phyloP scores from a whole-genome alignment of 805 yeast species.

The Cyberlindnera misumaiensis region DNA sequence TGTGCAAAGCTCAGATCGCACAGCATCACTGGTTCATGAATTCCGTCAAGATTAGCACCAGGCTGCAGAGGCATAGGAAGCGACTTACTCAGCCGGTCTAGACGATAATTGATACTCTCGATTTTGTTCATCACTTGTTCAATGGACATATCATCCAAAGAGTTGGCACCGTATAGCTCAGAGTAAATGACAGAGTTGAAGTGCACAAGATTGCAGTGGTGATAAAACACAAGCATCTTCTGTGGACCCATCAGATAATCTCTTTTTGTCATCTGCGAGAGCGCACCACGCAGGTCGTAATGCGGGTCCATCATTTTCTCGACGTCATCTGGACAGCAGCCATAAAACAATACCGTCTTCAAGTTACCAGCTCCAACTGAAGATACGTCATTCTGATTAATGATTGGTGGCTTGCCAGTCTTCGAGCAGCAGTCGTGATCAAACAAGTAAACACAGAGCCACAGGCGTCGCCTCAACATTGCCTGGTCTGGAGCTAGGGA shows the following conservation, averaged over 20 bases:
- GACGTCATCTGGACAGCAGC: not conserved
- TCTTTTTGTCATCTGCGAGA: not conserved
- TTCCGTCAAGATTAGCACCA: slow-evolving; percentile 1
- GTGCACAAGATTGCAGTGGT: slow-evolving; percentile 5
- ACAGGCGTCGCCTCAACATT: slow-evolving; percentile 33
- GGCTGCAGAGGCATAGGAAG: slow-evolving; percentile 14
- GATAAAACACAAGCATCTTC: slow-evolving; percentile 7
- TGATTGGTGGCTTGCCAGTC: slow-evolving; percentile 42
- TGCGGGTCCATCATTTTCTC: slow-evolving; percentile 4
- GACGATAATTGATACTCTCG: slow-evolving; percentile 10
- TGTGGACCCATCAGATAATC: slow-evolving; percentile 5
- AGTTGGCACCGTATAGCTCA: slow-evolving; percentile 15
- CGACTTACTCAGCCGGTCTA: slow-evolving; percentile 9
- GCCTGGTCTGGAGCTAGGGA: slow-evolving; percentile 32
- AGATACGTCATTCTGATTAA: slow-evolving; percentile 32
- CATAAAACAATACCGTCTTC: slow-evolving; percentile 8
- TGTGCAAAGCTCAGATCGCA: slow-evolving; percentile 13
- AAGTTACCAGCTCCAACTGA: slow-evolving; percentile 9
- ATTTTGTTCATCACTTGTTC: slow-evolving; percentile 15
- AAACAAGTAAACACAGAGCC: slow-evolving; percentile 42
- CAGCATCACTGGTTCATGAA: slow-evolving; percentile 4
- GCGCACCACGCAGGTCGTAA: slow-evolving; percentile 2
- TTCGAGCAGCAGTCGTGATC: slow-evolving; percentile 41
- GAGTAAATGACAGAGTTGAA: slow-evolving; percentile 14
- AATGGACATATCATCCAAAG: slow-evolving; percentile 11